Conservation (phyloP, 2,329 filamentous ascomycete species). For the Sclerotiophoma versabilis region DNA sequence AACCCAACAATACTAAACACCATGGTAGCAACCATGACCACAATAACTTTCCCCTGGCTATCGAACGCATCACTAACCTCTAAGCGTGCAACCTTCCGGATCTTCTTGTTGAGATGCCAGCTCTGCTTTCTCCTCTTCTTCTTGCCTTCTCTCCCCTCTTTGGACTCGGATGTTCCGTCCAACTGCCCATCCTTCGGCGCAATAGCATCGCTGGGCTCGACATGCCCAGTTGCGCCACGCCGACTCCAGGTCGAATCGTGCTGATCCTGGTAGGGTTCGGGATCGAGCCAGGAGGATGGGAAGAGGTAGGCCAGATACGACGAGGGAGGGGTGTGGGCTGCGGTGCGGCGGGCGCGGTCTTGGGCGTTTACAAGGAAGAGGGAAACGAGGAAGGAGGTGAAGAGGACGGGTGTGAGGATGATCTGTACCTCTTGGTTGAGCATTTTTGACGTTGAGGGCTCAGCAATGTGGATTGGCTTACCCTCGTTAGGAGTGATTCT, state of each 20-base stretch:
- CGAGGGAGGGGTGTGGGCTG: conserved; percentile 32
- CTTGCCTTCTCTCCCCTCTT: conserved; percentile 1
- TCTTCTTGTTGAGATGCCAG: conserved; percentile 53
- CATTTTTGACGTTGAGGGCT: background rate
- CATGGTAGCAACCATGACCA: conserved; percentile 53
- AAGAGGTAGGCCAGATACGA: conserved; percentile 33
- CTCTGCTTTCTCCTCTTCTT: conserved; percentile 30
- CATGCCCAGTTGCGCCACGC: conserved; percentile 23
- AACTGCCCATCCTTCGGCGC: conserved; percentile 16
- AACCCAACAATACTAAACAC: conserved; percentile 22
- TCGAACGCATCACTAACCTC: conserved; percentile 70
- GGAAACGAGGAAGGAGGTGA: conserved; percentile 70
- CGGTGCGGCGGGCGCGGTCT: conserved; percentile 60
- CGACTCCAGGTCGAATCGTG: conserved; percentile 35
- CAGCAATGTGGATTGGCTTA: conserved; percentile 14
- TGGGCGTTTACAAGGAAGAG: conserved; percentile 68
- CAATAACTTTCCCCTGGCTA: conserved; percentile 63
- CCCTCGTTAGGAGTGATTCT: conserved; percentile 36
- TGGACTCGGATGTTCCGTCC: background rate
- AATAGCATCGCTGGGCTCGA: conserved; percentile 32
- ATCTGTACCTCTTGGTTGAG: conserved; percentile 32
- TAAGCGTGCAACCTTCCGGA: conserved; percentile 65
- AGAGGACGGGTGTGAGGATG: conserved; percentile 68
- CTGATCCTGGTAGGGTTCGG: conserved; percentile 55
- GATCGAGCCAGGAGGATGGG: conserved; percentile 42